phyloP scores from a whole-genome alignment of 139 green algal genomes.

The Chlorella sorokiniana region DNA sequence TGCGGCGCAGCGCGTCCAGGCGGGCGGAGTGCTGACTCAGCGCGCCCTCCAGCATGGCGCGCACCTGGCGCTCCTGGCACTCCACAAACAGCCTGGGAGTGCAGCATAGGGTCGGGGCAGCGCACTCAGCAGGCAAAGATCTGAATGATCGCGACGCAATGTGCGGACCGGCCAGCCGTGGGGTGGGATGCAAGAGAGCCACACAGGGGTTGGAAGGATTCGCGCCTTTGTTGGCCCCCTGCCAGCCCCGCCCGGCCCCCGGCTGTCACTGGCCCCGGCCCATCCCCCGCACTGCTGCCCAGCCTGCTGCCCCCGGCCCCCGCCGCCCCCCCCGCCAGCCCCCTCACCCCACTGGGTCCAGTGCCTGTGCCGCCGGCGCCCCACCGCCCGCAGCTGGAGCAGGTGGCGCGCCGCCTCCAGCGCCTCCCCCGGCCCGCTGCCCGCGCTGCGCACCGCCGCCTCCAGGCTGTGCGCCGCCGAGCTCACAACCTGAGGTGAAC shows the following conservation, averaged over 20 bases:
- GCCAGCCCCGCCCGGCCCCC: background rate
- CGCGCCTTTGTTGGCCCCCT: background rate
- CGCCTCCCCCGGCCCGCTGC: conserved; percentile 11
- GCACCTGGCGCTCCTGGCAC: conserved; percentile 22
- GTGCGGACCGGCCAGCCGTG: background rate
- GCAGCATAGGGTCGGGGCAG: background rate
- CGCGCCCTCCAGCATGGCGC: conserved; percentile 17
- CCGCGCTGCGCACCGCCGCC: conserved; percentile 23
- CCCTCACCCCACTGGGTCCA: conserved; percentile 45
- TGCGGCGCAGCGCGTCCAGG: background rate
- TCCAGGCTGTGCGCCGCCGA: conserved; percentile 46
- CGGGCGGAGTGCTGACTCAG: conserved; percentile 2
- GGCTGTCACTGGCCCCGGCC: background rate
- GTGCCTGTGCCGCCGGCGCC: conserved; percentile 34
- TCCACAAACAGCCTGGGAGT: conserved; percentile 10
- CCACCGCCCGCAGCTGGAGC: conserved; percentile 53
- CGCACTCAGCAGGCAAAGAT: background rate
- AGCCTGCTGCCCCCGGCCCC: background rate
- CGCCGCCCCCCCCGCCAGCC: background rate
- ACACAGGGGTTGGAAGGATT: background rate
- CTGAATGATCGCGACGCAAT: background rate
- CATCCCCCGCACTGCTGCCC: background rate
- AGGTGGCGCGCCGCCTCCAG: conserved; percentile 39
- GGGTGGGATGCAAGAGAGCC: background rate
- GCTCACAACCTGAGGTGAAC: conserved; percentile 34